Evolutionary conservation across 352 stramenopile species (phyloP), one percentile per base, ranked within the genome.

Genomic region (Globisporangium orthogonon): DNA sequence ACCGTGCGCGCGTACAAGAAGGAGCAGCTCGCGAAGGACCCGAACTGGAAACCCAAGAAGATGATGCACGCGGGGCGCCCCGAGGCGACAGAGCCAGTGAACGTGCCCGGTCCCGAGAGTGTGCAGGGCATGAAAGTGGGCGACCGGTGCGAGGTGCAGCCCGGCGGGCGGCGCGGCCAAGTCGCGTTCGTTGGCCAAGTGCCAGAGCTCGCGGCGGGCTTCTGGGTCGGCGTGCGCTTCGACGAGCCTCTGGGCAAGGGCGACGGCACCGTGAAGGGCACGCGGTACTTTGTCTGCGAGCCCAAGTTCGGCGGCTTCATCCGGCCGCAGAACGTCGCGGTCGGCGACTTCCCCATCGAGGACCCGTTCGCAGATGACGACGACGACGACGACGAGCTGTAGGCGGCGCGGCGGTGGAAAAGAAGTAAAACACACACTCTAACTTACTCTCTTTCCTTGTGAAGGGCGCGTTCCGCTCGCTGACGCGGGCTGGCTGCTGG

Each of bases 1-100:
- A 99, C 97, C 35, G 77, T 99, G 44, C 88, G 97, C 57, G 91
- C 96, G 53, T 99, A 97, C 85, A 98, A 97, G 67, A 80, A 84
- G 61, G 81, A 98, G 52, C 93, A 98, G 70, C 87, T 97, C 49
- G 84, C 91, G 35, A 97, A 98, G 59, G 94, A 99, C 67, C 79
- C 91, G 3, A 97, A 95, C 49, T 99, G 96, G 89, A 97, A 93
- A 50, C 86, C 97, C 15, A 89, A 87, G 66, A 61, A 73, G 29
- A 89, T 89, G 70, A 80, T 86, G 70, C 85, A 89, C 35, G 40
- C 33, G 23, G 50, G 45, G 17, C 58, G 65, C n/a, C 52, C 61
- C 7, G n/a, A 50, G n/a, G 62, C 53, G 0, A 58, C 53, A 1
- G 71, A 86, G 56, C 60, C 72, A n/a, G 73, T 58, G n/a, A 63